phyloP scores from a whole-genome alignment of 2,329 filamentous ascomycete genomes.

The Penicillium sp. region DNA sequence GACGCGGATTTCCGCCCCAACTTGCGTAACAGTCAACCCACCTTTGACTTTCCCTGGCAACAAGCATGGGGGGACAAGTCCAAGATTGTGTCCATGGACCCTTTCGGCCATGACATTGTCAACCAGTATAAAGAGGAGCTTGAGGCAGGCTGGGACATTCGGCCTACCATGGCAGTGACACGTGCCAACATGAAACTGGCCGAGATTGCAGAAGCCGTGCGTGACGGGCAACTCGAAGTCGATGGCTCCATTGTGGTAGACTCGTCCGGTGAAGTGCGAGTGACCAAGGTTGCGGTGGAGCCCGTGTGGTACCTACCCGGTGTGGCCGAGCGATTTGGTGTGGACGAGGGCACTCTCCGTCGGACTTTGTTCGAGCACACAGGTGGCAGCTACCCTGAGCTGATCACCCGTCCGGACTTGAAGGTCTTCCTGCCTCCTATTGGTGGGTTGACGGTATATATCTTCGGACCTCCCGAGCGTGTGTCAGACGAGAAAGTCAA shows the following conservation, averaged over 20 bases:
- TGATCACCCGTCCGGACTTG: slow-evolving; percentile 90
- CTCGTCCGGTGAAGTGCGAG: slow-evolving; percentile 74
- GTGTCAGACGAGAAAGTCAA: slow-evolving; percentile 80
- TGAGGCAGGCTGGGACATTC: slow-evolving; percentile 65
- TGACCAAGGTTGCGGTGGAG: slow-evolving; percentile 95
- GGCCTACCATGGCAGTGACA: slow-evolving; percentile 86
- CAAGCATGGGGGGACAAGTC: slow-evolving; percentile 81
- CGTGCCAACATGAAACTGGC: slow-evolving; percentile 95
- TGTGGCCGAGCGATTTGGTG: slow-evolving; percentile 87
- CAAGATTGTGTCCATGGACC: slow-evolving; percentile 98
- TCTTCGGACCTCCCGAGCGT: slow-evolving; percentile 89
- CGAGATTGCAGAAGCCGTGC: slow-evolving; percentile 84
- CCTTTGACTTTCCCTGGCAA: slow-evolving; percentile 81
- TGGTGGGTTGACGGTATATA: slow-evolving; percentile 91
- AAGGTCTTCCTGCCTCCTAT: slow-evolving; percentile 95
- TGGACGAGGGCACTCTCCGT: slow-evolving; percentile 79
- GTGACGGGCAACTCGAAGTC: slow-evolving; percentile 63
- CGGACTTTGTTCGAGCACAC: slow-evolving; percentile 90
- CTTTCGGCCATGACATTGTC: slow-evolving; percentile 81
- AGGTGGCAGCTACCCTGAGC: slow-evolving; percentile 90
- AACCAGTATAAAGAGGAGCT: slow-evolving; percentile 72
- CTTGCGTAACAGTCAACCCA: slow-evolving; percentile 83
- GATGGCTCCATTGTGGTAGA: slow-evolving; percentile 93
- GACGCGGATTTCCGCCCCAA: slow-evolving; percentile 72
- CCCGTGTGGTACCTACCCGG: slow-evolving; percentile 85